Evolutionary conservation across 805 yeast genomes (phyloP), one percentile per base, ranked within the genome.

Genomic region (Monosporozyma aerobia): DNA sequence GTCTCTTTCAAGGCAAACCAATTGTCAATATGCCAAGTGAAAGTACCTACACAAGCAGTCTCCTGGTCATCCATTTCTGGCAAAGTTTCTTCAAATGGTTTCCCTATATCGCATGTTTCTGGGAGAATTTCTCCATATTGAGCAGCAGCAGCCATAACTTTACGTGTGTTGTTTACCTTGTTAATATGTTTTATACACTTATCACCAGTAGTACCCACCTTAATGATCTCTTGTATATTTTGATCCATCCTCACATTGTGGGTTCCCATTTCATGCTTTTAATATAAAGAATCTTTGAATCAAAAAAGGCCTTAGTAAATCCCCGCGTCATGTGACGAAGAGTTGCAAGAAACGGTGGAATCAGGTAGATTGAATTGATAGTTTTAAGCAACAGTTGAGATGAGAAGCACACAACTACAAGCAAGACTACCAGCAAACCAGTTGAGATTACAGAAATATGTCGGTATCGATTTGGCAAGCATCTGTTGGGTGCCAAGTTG

Each of bases 21-120:
- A 53, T 74, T 72, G 6, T 68, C 67, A 48, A 80, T 77, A 47
- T 73, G 72, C 83, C 83, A 80, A 22, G 80, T 78, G 59, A 69
- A 70, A 2, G 72, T 72, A 57, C 60, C 70, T 47, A 66, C 69
- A 6, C 57, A 51, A 6, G 54, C 44, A 5, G 65, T 58, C 44
- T 65, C 65, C 22, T 61, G 59, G 3, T 57, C 61, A 13, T 54
- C 57, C 40, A 64, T 33, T 14, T 47, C 30, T 23, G 68, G 62
- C 39, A 64, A 50, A 13, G 56, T 39, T n/a, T 62, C 65, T 41
- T 61, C 56, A 25, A 59, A 54, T 5, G 56, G 22, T 49, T 60
- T 63, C 11, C 60, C 61, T 25, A 65, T 39, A 45, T 57, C 62
- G 14, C 60, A 54, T 2, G 57, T 52, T 14, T 59, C 60, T 6